Conservation (phyloP, 2,329 filamentous ascomycete species). For the Aspergillus awamori region DNA sequence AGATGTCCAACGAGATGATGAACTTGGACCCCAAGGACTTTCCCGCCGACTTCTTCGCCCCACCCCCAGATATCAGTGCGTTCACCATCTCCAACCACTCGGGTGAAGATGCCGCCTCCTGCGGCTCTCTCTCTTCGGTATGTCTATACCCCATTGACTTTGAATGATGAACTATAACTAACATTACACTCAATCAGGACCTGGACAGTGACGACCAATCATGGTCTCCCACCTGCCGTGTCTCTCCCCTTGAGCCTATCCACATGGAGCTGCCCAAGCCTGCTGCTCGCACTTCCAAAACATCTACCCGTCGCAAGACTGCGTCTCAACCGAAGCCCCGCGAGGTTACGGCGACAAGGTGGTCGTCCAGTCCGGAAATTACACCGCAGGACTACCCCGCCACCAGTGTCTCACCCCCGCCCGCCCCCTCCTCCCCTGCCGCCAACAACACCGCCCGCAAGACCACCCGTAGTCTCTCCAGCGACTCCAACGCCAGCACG, state of each 20-base stretch:
- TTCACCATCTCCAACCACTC: constrained; percentile 34
- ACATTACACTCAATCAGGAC: constrained; percentile 24
- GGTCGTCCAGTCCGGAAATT: constrained; percentile 36
- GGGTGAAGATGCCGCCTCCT: constrained; percentile 35
- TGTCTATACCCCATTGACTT: neutral
- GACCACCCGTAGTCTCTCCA: constrained; percentile 29
- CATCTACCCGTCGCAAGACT: constrained; percentile 16
- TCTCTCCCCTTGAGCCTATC: constrained; percentile 21
- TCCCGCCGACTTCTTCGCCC: constrained; percentile 34
- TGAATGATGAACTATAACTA: neutral
- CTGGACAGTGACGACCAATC: constrained; percentile 40
- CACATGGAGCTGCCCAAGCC: constrained; percentile 18
- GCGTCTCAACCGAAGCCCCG: constrained; percentile 10
- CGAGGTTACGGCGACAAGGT: constrained; percentile 21
- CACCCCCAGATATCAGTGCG: constrained; percentile 34
- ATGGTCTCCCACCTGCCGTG: constrained; percentile 31
- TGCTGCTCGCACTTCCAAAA: neutral
- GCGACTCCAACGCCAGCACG: constrained; percentile 29
- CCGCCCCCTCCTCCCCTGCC: constrained; percentile 11
- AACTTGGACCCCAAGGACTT: constrained; percentile 34
- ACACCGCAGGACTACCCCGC: constrained; percentile 28
- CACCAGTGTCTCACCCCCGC: constrained; percentile 17
- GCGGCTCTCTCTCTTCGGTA: constrained; percentile 27
- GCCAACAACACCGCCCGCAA: constrained; percentile 23
- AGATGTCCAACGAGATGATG: constrained; percentile 35